Evolutionary conservation across 2,329 filamentous ascomycete genomes (phyloP), one percentile per base, ranked within the genome.

Genomic region (Cordyceps pruinosa): DNA sequence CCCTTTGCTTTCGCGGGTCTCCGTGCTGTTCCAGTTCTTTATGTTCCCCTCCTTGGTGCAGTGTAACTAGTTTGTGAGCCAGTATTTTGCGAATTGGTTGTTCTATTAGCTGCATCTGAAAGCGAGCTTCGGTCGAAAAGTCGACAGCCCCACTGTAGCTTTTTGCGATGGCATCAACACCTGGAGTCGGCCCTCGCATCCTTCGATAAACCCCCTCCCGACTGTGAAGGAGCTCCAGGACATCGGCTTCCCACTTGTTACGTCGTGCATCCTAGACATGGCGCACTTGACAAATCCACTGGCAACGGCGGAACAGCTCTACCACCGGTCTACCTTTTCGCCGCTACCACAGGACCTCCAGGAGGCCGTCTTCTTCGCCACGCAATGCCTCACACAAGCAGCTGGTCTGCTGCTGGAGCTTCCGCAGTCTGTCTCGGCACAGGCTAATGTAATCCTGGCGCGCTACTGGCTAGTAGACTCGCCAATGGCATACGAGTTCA

Each of bases 341-440:
- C 69, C 76, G 65, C 70, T 92, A 2, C 86, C 89, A 1, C 72
- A 74, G 32, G 85, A 90, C 61, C 75, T 93, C 15, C 87, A 89
- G 69, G 85, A 88, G 66, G 81, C 82, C 61, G 77, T 92, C 61
- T 86, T 87, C 64, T 87, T 86, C 69, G 80, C 86, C 55, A 86
- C 87, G 35, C 85, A 88, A 68, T 82, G 82, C 63, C 80, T 93
- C 44, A 89, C 87, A 3, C 89, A 94, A 71, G 84, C 87, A 23
- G 88, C 89, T 12, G 89, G 89, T 30, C 80, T 95, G 51, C 81
- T 97, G 19, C 80, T 99, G 3, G 84, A 89, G 48, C 78, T 97
- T 39, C 89, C 90, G 7, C 91, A 96, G 69, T 89, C 91, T 63
- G 84, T 90, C 39, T 89, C 94, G 39, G 89, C 91, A 5, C 89